phyloP scores from a whole-genome alignment of 768 basidiomycete genomes.

The Hemileccinum rubropunctum region DNA sequence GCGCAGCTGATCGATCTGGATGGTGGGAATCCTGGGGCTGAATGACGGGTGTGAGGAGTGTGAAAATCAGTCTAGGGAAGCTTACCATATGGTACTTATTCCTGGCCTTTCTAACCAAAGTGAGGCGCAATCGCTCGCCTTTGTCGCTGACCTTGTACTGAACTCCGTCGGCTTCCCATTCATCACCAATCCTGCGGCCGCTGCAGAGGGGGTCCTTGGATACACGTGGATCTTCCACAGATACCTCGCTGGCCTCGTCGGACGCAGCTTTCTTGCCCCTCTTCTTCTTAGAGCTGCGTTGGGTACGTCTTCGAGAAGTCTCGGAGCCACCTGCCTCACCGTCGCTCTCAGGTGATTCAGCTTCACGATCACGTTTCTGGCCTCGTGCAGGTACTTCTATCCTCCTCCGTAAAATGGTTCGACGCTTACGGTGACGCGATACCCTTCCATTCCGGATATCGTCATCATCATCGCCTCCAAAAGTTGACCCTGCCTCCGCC shows the following conservation, averaged over 20 bases:
- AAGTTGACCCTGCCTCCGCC: constrained; percentile 66
- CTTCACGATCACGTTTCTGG: constrained; percentile 65
- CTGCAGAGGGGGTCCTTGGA: constrained; percentile 53
- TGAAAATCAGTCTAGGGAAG: not conserved
- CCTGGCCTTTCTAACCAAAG: constrained; percentile 67
- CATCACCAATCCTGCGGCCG: constrained; percentile 63
- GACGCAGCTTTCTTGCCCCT: constrained; percentile 45
- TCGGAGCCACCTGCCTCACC: constrained; percentile 15
- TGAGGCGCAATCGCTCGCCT: constrained; percentile 66
- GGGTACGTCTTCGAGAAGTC: constrained; percentile 5
- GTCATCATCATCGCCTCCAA: constrained; percentile 56
- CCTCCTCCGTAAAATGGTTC: constrained; percentile 53
- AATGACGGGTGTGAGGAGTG: constrained; percentile 9
- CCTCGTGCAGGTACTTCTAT: constrained; percentile 49
- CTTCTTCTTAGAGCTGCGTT: constrained; percentile 44
- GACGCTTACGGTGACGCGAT: constrained; percentile 53
- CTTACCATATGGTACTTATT: constrained; percentile 74
- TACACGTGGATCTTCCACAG: constrained; percentile 45
- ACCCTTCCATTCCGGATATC: constrained; percentile 40
- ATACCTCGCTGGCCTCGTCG: constrained; percentile 46
- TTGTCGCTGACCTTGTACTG: constrained; percentile 69
- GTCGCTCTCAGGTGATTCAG: constrained; percentile 41
- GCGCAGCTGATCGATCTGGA: constrained; percentile 63
- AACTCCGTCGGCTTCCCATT: constrained; percentile 73
- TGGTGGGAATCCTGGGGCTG: constrained; percentile 81